Base-by-base conservation (phyloP, 345 rosid species). In the Citrus inodora region DNA sequence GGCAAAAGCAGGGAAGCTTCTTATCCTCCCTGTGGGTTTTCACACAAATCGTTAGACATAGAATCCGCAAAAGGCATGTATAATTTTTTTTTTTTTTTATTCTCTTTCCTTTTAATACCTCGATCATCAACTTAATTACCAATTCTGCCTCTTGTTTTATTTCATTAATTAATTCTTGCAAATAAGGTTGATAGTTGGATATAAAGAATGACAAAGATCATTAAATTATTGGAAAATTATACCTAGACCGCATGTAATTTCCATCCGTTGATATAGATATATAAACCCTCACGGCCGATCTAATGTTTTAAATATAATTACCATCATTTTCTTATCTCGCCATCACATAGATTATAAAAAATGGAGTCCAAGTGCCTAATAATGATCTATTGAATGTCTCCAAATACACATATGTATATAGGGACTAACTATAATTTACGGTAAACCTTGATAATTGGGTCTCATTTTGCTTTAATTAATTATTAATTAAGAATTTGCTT, bases 1-100 rank as follows among this genome's bases (percentile, higher is more conserved):
- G 89, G 86, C 90, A 79, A 86, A 81, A 83, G 89, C 85, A 84
- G 88, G 73, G 89, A 88, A 88, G 86, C 91, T 83, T 85, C 87
- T 87, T 83, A 74, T 86, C 90, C 82, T 79, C 62, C 78, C 16
- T 55, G 65, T 65, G 80, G 78, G 90, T 80, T 82, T 89, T 89
- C 92, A 85, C 86, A 87, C 89, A 61, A 80, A 25, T 19, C 78
- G 61, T 60, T 28, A 76, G 80, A 72, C 82, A 64, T 33, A 81
- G 92, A 89, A 92, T 90, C 95, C 81, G n/a, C 79, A 80, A 83
- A 87, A 83, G 85, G 81, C 80, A 21, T 46, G 51, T 46, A 46
- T 46, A 46, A 46, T 42, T 37, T 10, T 11, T 62, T 6, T 53
- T 53, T 58, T 11, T 51, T 42, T 42, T 42, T 0, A 46, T 42